Percentiles rank a stretch among this genome's conserved stretches.
These are phyloP conservation scores for Phytopythium montanum DNA, from an alignment of 352 stramenopile genomes.

Conservation along the genomic window DNA sequence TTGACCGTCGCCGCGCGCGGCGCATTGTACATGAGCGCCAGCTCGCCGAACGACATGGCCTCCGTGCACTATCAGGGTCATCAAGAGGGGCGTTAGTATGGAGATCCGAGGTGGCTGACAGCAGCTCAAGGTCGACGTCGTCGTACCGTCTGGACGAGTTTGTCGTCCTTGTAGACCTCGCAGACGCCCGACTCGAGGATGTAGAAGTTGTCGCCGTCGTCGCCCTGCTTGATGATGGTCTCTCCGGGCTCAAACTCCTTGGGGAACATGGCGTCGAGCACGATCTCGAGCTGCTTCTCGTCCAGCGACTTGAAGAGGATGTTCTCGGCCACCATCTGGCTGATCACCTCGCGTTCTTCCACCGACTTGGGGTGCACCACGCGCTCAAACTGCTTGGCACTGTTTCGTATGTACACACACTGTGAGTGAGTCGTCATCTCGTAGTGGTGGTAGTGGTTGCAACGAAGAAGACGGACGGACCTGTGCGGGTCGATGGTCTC, in stretches of 20 bases:
- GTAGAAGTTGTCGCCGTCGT: conserved; percentile 94
- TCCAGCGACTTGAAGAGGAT: conserved; percentile 90
- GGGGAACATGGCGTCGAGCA: conserved; percentile 85
- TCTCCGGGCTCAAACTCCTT: conserved; percentile 75
- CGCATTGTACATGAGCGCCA: conserved; percentile 97
- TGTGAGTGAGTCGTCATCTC: no score
- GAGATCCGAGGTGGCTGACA: not conserved
- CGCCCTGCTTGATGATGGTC: conserved; percentile 89
- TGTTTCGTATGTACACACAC: conserved; percentile 9
- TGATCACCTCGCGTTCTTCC: conserved; percentile 74
- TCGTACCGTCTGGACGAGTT: conserved; percentile 80
- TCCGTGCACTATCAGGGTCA: conserved; percentile 56
- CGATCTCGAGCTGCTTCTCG: conserved; percentile 84
- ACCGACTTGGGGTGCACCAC: conserved; percentile 83
- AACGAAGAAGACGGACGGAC: no score
- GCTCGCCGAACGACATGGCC: conserved; percentile 94
- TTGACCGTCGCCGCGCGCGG: conserved; percentile 94
- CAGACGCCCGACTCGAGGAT: conserved; percentile 93
- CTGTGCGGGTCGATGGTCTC: conserved; percentile 83
- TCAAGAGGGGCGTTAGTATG: not conserved
- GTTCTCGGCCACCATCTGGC: conserved; percentile 83
- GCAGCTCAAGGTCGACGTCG: not conserved
- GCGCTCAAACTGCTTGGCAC: conserved; percentile 75
- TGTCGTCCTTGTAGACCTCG: conserved; percentile 86
- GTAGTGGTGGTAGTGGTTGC: no score